A percentile compares a stretch with the other conserved stretches of the same genome.
phyloP scores from a whole-genome alignment of 2,329 filamentous ascomycete species.

The Beauveria australis region DNA sequence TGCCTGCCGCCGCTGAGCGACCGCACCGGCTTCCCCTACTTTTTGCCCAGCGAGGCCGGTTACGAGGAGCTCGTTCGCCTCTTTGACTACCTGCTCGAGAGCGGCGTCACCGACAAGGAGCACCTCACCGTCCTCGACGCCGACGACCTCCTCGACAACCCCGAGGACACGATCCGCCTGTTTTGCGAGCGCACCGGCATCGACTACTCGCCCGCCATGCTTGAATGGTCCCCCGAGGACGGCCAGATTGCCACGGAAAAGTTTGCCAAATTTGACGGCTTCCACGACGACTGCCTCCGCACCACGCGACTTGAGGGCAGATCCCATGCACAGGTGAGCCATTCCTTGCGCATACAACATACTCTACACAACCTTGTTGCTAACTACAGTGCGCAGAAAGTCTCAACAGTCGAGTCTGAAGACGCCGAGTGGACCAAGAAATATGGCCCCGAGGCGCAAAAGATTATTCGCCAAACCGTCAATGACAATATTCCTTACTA shows the following conservation, averaged over 20 bases:
- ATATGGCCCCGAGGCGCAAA: slow-evolving; percentile 63
- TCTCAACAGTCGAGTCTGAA: slow-evolving; percentile 56
- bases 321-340: slow-evolving; percentile 48
- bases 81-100: slow-evolving; percentile 72
- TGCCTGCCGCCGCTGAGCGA: slow-evolving; percentile 78
- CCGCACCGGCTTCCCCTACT: slow-evolving; percentile 77
- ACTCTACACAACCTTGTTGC: slow-evolving; percentile 1
- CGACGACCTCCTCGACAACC: slow-evolving; percentile 85
- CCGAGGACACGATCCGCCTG: slow-evolving; percentile 62
- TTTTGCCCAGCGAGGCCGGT: slow-evolving; percentile 81
- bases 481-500: slow-evolving; percentile 66
- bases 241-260: slow-evolving; percentile 63
- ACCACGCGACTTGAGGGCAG: slow-evolving; percentile 69
- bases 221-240: slow-evolving; percentile 73
- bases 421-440: slow-evolving; percentile 65
- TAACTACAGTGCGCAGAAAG: slow-evolving; percentile 36
- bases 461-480: slow-evolving; percentile 62
- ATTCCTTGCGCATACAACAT: slow-evolving; percentile 3
- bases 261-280: slow-evolving; percentile 96
- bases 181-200: slow-evolving; percentile 80
- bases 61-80: slow-evolving; percentile 80
- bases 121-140: slow-evolving; percentile 84
- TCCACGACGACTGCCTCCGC: slow-evolving; percentile 89
- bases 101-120: slow-evolving; percentile 62
- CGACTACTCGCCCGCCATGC: slow-evolving; percentile 67